Percentiles rank a stretch among this genome's conserved stretches.
Evolutionary conservation across 495 filamentous ascomycete species (phyloP).

Genomic region (Pyrenopolyporus hunteri): DNA sequence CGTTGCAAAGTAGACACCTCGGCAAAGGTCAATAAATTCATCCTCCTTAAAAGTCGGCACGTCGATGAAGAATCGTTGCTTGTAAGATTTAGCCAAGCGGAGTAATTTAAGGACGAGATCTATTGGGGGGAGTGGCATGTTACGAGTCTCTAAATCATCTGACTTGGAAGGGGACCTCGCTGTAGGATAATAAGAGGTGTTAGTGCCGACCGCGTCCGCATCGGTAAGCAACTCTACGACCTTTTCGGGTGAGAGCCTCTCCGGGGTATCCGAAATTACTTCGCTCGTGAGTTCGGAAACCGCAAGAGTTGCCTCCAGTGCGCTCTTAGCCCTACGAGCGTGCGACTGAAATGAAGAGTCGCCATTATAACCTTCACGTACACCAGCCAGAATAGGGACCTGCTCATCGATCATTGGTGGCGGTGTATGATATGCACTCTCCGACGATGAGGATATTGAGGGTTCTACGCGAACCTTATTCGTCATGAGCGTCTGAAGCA

Average conservation of each 20-base stretch:
- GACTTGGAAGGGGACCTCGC: neutral
- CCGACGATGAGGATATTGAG: conserved; percentile 8
- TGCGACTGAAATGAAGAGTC: conserved; percentile 38
- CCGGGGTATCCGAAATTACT: neutral
- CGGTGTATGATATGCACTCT: conserved; percentile 19
- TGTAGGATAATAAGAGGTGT: neutral
- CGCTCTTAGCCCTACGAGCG: conserved; percentile 23
- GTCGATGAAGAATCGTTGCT: conserved; percentile 37
- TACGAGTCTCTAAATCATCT: conserved; percentile 12
- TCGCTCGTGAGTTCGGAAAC: conserved; percentile 13
- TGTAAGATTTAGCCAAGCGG: conserved; percentile 22
- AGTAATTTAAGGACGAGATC: conserved; percentile 33
- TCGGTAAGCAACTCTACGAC: conserved; percentile 8
- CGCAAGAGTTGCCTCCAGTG: conserved; percentile 23
- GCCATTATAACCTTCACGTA: conserved; percentile 31
- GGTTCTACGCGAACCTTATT: neutral
- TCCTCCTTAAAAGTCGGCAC: conserved; percentile 50
- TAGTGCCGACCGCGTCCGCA: neutral
- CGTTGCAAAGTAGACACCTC: conserved; percentile 63
- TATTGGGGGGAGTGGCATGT: conserved; percentile 29
- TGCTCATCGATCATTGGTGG: conserved; percentile 39
- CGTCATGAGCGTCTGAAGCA: conserved; percentile 24
- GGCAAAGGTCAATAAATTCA: conserved; percentile 61
- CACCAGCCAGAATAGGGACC: conserved; percentile 22
- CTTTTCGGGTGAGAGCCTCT: neutral